A percentile compares a stretch with the other conserved stretches of the same genome.
Conservation (phyloP, 2,329 filamentous ascomycete genomes). For the Metarhizium album region DNA sequence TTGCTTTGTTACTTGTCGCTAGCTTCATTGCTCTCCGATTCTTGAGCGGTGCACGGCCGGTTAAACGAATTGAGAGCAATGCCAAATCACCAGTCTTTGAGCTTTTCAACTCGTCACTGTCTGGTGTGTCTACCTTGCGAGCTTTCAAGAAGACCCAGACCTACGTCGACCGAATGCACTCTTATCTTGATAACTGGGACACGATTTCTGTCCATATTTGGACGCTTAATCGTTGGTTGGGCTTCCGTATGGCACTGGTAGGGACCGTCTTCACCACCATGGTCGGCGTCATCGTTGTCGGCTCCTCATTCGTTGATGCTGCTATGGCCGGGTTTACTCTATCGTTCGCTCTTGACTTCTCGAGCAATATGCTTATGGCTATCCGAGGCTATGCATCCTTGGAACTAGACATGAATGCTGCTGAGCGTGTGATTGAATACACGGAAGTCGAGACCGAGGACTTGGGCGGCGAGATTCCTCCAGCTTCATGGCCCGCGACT, state of each 20-base stretch:
- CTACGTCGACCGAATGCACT: constrained; percentile 61
- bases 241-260: constrained; percentile 58
- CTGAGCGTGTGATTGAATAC: constrained; percentile 68
- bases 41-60: constrained; percentile 59
- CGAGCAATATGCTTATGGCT: constrained; percentile 50
- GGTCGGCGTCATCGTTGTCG: constrained; percentile 54
- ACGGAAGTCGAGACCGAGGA: constrained; percentile 56
- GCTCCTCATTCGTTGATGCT: constrained; percentile 51
- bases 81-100: constrained; percentile 73
- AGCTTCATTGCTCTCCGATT: constrained; percentile 50
- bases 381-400: constrained; percentile 58
- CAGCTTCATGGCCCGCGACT: constrained; percentile 65
- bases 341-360: constrained; percentile 62
- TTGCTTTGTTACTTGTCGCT: constrained; percentile 46
- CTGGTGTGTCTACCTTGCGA: constrained; percentile 64
- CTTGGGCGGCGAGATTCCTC: constrained; percentile 47
- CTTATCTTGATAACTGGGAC: constrained; percentile 56
- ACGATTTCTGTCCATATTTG: constrained; percentile 57
- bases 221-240: constrained; percentile 69
- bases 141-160: constrained; percentile 58
- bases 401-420: constrained; percentile 70
- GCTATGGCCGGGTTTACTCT: constrained; percentile 66
- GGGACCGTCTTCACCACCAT: constrained; percentile 58
- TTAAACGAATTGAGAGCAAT: constrained; percentile 68
- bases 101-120: constrained; percentile 62